phyloP scores from a whole-genome alignment of 257 asterid genomes.

The Mitragyna speciosa region DNA sequence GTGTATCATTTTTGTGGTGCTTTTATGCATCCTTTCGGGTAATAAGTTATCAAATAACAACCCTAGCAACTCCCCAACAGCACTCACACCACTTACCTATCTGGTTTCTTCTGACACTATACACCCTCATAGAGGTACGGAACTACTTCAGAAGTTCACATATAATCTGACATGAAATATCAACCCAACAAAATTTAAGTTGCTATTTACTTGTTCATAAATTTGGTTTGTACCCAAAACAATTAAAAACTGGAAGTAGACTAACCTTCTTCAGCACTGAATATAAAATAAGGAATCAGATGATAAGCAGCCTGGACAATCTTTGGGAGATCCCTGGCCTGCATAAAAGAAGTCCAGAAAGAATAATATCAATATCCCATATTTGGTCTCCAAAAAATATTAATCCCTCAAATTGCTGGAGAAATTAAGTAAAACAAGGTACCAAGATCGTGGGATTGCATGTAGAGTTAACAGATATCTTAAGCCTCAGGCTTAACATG shows the following conservation, averaged over 20 bases:
- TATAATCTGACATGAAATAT: not conserved
- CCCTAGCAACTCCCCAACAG: not conserved
- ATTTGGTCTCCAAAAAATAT: not conserved
- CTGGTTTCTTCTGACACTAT: not conserved
- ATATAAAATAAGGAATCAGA: slow-evolving; percentile 83
- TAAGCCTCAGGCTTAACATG: not conserved
- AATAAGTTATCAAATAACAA: not conserved
- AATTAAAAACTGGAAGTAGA: not conserved
- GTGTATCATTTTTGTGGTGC: no score
- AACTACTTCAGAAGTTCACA: not conserved
- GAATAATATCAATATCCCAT: slow-evolving; percentile 1
- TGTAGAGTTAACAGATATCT: not conserved
- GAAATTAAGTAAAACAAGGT: not conserved
- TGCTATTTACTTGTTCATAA: not conserved
- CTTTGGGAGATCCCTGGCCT: slow-evolving; percentile 96
- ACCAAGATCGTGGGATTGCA: not conserved
- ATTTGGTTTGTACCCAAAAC: not conserved
- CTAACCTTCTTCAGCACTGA: slow-evolving; percentile 89
- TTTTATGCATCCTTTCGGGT: not conserved
- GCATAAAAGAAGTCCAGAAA: slow-evolving; percentile 30
- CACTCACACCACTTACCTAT: not conserved
- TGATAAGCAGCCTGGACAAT: slow-evolving; percentile 78
- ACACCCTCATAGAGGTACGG: no score
- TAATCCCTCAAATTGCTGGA: not conserved
- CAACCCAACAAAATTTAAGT: not conserved